Base-by-base conservation (phyloP, 2,329 filamentous ascomycete species). In the Stemphylium lycopersici region DNA sequence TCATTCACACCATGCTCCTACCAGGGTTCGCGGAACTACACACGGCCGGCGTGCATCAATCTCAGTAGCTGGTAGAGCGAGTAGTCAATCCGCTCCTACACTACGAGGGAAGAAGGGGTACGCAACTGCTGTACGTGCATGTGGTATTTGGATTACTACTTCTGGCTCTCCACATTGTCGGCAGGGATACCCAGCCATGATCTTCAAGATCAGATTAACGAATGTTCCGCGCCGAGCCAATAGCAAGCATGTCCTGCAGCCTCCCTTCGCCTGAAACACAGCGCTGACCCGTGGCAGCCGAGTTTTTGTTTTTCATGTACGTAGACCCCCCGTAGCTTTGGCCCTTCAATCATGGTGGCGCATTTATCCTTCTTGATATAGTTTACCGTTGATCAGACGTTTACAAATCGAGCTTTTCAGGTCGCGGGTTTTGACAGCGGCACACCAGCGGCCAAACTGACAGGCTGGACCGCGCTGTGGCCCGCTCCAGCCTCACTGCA, bases 201-300 rank as follows among this genome's bases (percentile, higher is more conserved):
- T 73, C 69, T 56, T 48, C 56, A 44, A 63, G 65, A 65, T 69
- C 65, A 72, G 70, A 73, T 74, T 73, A 65, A 71, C 70, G 70
- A 73, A 63, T 62, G 56, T 63, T 65, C 62, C 55, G 53, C 67
- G 46, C 67, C 57, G 53, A 61, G 54, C 65, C 70, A 73, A 72
- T 73, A 52, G 55, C 49, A 15, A 53, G 32, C 51, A 49, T 47
- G 55, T 44, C 46, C 50, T 29, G 56, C 61, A 34, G 47, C 49
- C 45, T 52, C 58, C 56, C 52, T 57, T 61, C 51, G 59, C 52
- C 47, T 62, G 62, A 70, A 66, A 64, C 69, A 65, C 65, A 58
- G 65, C 62, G 62, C 66, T 61, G 61, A 4, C 6, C 34, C 34
- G 36, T 24, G 12, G 13, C 34, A 59, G 56, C 55, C 51, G 49